phyloP scores from a whole-genome alignment of 148 eudicot genomes.

The Pharnaceum exiguum region DNA sequence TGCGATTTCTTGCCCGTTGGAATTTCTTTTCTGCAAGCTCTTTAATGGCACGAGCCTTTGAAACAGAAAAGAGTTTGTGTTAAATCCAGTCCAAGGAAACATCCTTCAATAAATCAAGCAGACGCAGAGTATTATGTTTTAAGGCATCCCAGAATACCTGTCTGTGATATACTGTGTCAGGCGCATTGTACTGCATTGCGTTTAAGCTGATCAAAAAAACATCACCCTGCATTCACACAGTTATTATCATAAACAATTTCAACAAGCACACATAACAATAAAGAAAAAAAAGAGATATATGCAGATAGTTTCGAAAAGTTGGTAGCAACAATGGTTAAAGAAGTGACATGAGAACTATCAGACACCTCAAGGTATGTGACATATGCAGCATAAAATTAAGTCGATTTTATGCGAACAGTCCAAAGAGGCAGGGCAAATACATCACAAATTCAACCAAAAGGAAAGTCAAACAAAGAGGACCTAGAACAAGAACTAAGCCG shows the following conservation, averaged over 20 bases:
- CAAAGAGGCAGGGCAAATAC: too few species aligned
- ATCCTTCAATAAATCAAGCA: too few species aligned
- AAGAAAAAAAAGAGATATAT: neutral
- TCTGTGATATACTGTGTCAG: conserved; percentile 77
- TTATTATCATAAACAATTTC: conserved; percentile 1
- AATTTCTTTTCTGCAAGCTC: conserved; percentile 82
- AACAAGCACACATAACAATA: neutral
- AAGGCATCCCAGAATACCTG: conserved; percentile 47
- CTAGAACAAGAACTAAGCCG: too few species aligned
- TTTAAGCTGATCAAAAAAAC: conserved; percentile 77
- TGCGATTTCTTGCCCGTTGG: conserved; percentile 43
- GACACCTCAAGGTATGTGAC: too few species aligned
- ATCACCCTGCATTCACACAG: conserved; percentile 60
- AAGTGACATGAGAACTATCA: neutral
- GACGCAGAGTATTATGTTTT: too few species aligned
- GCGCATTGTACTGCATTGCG: conserved; percentile 91
- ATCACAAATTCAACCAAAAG: too few species aligned
- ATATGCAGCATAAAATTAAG: too few species aligned
- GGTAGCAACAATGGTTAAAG: neutral
- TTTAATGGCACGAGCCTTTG: conserved; percentile 77
- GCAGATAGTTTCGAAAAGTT: neutral
- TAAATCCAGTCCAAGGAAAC: too few species aligned
- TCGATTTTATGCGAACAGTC: too few species aligned
- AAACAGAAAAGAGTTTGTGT: conserved; percentile 17
- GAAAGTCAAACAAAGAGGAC: too few species aligned